Base-by-base conservation (phyloP, 768 basidiomycete genomes). In the Naganishia randhawae region DNA sequence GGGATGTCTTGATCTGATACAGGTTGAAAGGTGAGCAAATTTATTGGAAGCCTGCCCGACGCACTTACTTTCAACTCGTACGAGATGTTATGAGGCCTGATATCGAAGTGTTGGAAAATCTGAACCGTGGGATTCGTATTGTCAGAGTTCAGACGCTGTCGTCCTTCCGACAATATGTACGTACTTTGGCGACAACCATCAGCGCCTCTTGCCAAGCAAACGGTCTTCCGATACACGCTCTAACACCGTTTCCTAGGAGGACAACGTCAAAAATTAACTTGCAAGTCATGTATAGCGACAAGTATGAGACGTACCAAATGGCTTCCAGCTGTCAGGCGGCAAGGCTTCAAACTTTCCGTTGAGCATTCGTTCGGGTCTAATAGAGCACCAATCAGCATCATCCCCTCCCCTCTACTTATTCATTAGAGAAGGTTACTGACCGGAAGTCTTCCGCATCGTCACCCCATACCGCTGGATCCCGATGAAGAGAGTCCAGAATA, bases 171-270 rank as follows among this genome's bases (percentile, higher is more conserved):
- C 39, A 16, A 14, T 19, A 50, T n/a, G 5, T 14, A 22, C 66
- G 45, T 31, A 63, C 65, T 48, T 77, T 75, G 0, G 81, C 80
- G 52, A 84, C 74, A 22, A 81, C 81, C 63, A 84, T 80, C 29
- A 76, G 55, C 11, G 83, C 81, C 73, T 84, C 84, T 72, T 84
- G 84, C 82, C 81, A 83, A 0, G 84, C 83, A 51, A 85, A 82
- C 0, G 83, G 80, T 10, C 84, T 80, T 9, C 83, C 83, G 70
- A 81, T 79, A 67, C 77, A 78, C 3, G 73, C 77, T 62, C 77
- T 32, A 19, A 69, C 64, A 35, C 77, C 77, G 64, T 76, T 78
- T 6, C 74, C 75, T 63, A 70, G 82, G n/a, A n/a, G 0, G 83
- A 82, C 63, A 83, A 2, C 81, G 82, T 82, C 83, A 3, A 81